Base-by-base conservation (phyloP, 768 basidiomycete species). In the Cystoderma amianthinum region DNA sequence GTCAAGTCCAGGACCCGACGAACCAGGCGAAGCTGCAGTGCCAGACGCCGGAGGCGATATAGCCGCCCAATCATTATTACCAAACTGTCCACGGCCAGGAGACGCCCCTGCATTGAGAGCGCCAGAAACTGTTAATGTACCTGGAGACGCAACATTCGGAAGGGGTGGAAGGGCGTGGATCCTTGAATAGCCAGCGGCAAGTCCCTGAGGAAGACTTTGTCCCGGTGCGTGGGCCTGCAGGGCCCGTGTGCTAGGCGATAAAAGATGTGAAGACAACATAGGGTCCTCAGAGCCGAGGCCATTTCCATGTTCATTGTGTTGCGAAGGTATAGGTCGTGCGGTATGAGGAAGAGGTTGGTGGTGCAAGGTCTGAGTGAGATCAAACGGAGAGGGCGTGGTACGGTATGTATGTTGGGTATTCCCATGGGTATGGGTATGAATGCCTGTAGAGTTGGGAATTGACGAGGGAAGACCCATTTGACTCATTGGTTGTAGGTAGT, bases 221-320 rank as follows among this genome's bases (percentile, higher is more conserved):
- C 92, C 92, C 0, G 93, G 92, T 1, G 89, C 90, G 49, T 94
- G 92, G 13, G 82, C 69, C 53, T 90, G 86, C 32, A 94, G 66
- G 1, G 89, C 92, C n/a, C 81, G 74, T 19, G 85, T 68, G 19
- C 79, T 75, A 0, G 92, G 86, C 11, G 82, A 84, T 1, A 80
- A 61, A 13, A 65, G 52, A 42, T 66, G 61, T 12, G 62, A 47
- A 5, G 46, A 50, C 41, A 54, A 36, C 13, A 53, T 28, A 21
- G 48, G 42, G 15, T 53, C 54, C 11, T 41, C 39, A 11, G 51
- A 52, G 17, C 43, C 44, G n/a, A 16, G 32, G 11, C 22, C 36
- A 32, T 42, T 43, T 15, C 48, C 39, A 20, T 39, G 36, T 10
- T 44, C 30, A 32, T 18, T 21, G 15, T 47, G 43, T 35, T 43